Base-by-base conservation (phyloP, 495 filamentous ascomycete genomes). In the Achaetomiella virescens region DNA sequence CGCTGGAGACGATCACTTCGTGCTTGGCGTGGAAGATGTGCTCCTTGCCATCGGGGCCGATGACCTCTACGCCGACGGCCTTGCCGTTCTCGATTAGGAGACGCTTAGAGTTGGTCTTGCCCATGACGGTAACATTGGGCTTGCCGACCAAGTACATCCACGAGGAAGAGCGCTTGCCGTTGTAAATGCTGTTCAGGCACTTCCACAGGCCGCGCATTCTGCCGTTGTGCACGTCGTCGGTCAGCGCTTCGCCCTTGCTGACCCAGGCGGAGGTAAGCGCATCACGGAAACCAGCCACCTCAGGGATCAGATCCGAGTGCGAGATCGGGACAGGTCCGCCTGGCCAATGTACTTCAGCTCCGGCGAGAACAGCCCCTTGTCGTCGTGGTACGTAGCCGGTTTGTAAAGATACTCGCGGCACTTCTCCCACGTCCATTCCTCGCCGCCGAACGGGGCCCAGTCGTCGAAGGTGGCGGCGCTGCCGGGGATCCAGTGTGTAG, bases 391-490 rank as follows among this genome's bases (percentile, higher is more conserved):
- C n/a, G 74, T 80, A 0, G 73, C 78, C 20, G 74, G 71, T 67
- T 83, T 83, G 58, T 78, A 73, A 14, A 83, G 69, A 45, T 81
- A 84, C 15, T 73, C 69, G 17, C 76, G 68, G 33, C 67, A 62
- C 25, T 62, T 70, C 12, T 77, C 66, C 75, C 73, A 78, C 22
- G 59, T 74, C 74, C 72, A 75, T 52, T 70, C 68, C 37, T 72
- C 68, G 21, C 70, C 72, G 48, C 70, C 72, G 48, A 64, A 70
- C 49, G 65, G 51, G 22, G 61, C 66, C 82, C 82, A 86, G 58
- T 84, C 80, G 68, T 85, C 79, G 51, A 80, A 87, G 54, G 83
- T 83, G 41, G 79, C 78, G 42, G 78, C 78, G 51, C 67, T 71
- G 20, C 83, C 84, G 10, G 81, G 81, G 36, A 84, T 74, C 63